Evolutionary conservation across 2,329 filamentous ascomycete species (phyloP).

Genomic region (Aspergillus fumigatiaffinis): DNA sequence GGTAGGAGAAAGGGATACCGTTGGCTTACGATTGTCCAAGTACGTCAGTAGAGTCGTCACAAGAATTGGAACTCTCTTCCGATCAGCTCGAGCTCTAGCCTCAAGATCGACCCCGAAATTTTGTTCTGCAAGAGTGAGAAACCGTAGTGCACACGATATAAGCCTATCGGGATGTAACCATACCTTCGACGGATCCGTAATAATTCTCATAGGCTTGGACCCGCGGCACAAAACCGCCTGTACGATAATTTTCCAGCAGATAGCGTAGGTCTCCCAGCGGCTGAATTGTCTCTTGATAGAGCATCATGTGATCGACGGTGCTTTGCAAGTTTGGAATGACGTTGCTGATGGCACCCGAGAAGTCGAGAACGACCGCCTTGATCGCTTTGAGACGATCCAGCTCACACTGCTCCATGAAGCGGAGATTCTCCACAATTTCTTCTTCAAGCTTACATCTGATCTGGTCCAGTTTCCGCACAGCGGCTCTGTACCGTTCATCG

Average conservation of each 20-base stretch:
- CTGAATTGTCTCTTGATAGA: conserved; percentile 98
- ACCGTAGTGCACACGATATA: neutral
- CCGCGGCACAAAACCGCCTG: conserved; percentile 83
- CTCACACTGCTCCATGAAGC: conserved; percentile 96
- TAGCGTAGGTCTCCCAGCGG: conserved; percentile 86
- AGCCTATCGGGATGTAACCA: conserved; percentile 6
- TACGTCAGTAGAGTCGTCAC: conserved; percentile 92
- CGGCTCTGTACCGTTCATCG: conserved; percentile 88
- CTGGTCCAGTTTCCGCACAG: conserved; percentile 80
- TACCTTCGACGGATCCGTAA: conserved; percentile 88
- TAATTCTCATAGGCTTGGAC: conserved; percentile 98
- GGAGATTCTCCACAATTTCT: conserved; percentile 85
- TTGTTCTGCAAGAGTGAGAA: conserved; percentile 59
- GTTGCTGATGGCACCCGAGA: conserved; percentile 95
- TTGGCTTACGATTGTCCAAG: conserved; percentile 68
- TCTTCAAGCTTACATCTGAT: conserved; percentile 94
- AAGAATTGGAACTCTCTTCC: conserved; percentile 89
- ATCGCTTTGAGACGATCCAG: conserved; percentile 94
- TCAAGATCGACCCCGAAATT: conserved; percentile 98
- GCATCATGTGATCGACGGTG: conserved; percentile 96
- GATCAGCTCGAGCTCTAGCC: conserved; percentile 83
- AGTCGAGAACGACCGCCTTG: conserved; percentile 96
- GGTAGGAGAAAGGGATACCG: too few species aligned
- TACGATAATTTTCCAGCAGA: conserved; percentile 93
- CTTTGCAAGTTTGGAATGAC: conserved; percentile 95